phyloP scores from a whole-genome alignment of 306 rosid species.

The Fagus crenata region DNA sequence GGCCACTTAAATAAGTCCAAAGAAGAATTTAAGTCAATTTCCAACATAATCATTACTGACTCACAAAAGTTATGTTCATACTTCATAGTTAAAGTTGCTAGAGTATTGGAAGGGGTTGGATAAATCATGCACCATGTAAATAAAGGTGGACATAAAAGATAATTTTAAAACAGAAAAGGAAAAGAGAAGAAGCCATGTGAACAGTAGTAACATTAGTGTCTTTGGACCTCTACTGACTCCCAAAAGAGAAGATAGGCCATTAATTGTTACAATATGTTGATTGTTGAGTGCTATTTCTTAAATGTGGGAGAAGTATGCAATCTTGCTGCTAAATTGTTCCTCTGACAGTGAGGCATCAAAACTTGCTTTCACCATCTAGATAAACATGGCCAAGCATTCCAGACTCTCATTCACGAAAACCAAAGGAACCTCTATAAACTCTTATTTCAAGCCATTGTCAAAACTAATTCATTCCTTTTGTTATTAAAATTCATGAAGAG shows the following conservation, averaged over 20 bases:
- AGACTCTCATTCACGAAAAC: neutral
- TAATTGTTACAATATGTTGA: too few relatives aligned
- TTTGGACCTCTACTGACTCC: neutral
- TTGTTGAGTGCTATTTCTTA: too few relatives aligned
- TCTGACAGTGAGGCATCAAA: neutral
- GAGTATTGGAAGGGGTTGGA: neutral
- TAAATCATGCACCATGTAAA: neutral
- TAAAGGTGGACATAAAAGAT: neutral
- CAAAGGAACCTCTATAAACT: neutral
- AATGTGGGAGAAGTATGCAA: too few relatives aligned
- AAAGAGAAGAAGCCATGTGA: neutral
- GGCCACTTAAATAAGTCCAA: too few relatives aligned
- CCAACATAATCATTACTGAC: neutral
- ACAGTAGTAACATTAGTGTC: neutral
- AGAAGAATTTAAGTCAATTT: too few relatives aligned
- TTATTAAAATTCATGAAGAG: too few relatives aligned
- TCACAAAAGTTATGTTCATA: neutral
- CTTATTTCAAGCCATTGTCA: neutral
- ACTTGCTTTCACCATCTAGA: neutral
- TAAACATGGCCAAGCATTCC: neutral
- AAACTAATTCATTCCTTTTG: neutral
- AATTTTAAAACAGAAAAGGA: neutral
- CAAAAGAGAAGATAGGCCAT: neutral
- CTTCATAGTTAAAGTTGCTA: neutral
- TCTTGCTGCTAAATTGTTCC: neutral